Evolutionary conservation across 768 basidiomycete genomes (phyloP).

Genomic region (Naganishia vaughanmartiniae): DNA sequence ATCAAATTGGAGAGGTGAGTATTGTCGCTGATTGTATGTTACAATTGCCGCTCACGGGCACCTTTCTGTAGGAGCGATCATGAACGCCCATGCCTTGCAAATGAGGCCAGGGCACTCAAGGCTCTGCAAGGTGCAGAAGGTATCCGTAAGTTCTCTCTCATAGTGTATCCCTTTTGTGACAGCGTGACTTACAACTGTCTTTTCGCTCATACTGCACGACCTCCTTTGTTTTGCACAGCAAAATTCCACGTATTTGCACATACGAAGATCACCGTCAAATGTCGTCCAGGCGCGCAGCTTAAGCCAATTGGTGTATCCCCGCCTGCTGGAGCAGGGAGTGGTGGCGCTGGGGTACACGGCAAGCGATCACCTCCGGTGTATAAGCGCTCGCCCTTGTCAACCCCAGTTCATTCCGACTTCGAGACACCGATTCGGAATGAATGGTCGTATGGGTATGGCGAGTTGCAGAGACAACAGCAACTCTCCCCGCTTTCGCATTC

Average conservation of each 20-base stretch:
- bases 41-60: neutral
- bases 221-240: conserved; percentile 25
- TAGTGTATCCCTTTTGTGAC: neutral
- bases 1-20: conserved; percentile 31
- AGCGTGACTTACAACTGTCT: neutral
- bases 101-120: conserved; percentile 25
- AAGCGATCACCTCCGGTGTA: neutral
- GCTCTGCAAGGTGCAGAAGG: conserved; percentile 29
- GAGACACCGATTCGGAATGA: neutral
- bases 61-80: conserved; percentile 1
- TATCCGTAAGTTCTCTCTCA: conserved; percentile 23
- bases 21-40: neutral
- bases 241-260: conserved; percentile 26
- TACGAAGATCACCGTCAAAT: conserved; percentile 22
- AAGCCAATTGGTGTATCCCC: neutral
- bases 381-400: conserved; percentile 16
- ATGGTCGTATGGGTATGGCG: conserved; percentile 6
- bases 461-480: neutral
- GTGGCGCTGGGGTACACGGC: neutral
- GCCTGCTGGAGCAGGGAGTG: neutral
- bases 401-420: conserved; percentile 3
- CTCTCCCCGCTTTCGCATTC: neutral
- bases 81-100: conserved; percentile 6
- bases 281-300: neutral
- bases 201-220: neutral